Conservation (phyloP, 805 yeast genomes). For the Saturnispora ahearnii region DNA sequence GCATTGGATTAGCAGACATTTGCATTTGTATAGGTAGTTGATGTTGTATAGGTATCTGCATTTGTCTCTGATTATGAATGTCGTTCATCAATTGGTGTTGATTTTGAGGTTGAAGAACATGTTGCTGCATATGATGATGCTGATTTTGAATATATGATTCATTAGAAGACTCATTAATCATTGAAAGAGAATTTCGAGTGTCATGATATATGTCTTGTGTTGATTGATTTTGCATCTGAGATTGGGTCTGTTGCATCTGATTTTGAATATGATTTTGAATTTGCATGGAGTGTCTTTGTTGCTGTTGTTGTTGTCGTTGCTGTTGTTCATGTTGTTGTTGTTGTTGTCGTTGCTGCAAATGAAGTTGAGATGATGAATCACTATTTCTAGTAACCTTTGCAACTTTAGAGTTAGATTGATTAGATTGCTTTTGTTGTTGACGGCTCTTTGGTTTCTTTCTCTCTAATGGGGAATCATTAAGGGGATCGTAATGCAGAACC, state of each 20-base stretch:
- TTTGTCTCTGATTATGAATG: not conserved
- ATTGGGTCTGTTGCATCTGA: conserved; percentile 11
- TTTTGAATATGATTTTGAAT: conserved; percentile 1
- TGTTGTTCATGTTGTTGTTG: conserved; percentile 13
- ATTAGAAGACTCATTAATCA: not conserved
- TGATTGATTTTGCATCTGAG: conserved; percentile 11
- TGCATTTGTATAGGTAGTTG: conserved; percentile 4
- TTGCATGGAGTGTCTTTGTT: not conserved
- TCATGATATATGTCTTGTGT: not conserved
- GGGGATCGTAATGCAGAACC: conserved; percentile 47
- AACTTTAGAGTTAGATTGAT: not conserved
- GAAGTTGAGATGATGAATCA: not conserved
- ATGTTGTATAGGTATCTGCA: conserved; percentile 4
- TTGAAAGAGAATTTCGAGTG: not conserved
- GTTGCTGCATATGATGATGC: conserved; percentile 10
- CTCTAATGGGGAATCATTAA: conserved; percentile 25
- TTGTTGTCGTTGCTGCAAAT: conserved; percentile 6
- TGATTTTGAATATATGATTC: conserved; percentile 5
- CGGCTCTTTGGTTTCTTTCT: conserved; percentile 11
- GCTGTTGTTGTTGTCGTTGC: conserved; percentile 15
- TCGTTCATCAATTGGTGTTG: not conserved
- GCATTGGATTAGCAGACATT: not conserved
- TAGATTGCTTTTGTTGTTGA: conserved; percentile 27
- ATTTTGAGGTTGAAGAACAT: conserved; percentile 12
- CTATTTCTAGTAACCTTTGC: not conserved